Evolutionary conservation across 140 eudicot genomes (phyloP).

Genomic region (Oenanthe javanica): DNA sequence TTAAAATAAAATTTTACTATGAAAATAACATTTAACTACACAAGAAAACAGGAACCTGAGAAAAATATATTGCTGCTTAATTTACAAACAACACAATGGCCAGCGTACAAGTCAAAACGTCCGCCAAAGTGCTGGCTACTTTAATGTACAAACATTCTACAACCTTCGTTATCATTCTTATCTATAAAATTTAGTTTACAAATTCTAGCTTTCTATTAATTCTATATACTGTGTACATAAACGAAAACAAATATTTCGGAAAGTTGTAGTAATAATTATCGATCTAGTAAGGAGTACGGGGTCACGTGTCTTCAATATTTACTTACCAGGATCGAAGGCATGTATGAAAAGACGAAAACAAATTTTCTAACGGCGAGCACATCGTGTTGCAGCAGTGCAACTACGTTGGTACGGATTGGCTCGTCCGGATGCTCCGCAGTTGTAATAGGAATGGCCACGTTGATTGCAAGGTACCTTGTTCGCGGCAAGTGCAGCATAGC

Average conservation of each 20-base stretch:
- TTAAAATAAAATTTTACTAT: too few species aligned
- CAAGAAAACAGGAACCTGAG: not conserved
- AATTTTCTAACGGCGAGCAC: slow-evolving; percentile 1
- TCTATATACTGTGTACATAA: not conserved
- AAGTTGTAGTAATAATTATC: not conserved
- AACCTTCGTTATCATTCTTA: not conserved
- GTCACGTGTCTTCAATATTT: not conserved
- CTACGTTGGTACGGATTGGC: slow-evolving; percentile 9
- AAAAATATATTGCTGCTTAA: not conserved
- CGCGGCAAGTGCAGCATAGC: not conserved
- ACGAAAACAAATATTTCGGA: not conserved
- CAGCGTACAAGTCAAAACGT: not conserved
- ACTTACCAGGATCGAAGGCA: not conserved
- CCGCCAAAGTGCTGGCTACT: not conserved
- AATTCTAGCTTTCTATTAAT: not conserved
- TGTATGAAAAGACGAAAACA: not conserved
- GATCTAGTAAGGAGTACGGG: not conserved
- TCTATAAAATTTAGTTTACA: not conserved
- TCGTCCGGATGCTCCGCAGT: not conserved
- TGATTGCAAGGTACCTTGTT: slow-evolving; percentile 6
- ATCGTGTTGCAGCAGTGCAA: slow-evolving; percentile 2
- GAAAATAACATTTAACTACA: not conserved
- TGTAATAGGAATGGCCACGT: slow-evolving; percentile 10
- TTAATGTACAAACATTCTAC: not conserved
- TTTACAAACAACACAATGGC: not conserved